Conservation (phyloP, 129 eudicot genomes). For the Chrysanthemum makinoi region DNA sequence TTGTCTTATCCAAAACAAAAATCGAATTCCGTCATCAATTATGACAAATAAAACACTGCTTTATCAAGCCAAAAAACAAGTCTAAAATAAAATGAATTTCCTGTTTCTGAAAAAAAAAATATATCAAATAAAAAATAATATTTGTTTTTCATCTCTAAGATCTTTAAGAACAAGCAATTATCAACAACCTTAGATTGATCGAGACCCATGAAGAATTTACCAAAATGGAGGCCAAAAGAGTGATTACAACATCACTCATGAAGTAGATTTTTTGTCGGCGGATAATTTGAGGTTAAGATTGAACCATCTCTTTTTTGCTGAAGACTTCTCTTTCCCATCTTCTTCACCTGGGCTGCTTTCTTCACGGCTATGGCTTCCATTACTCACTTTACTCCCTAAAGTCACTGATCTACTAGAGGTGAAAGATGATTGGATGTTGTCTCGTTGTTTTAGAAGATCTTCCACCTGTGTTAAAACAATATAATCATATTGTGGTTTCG, state of each 20-base stretch:
- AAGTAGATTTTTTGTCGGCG: constrained; percentile 20
- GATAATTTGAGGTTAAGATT: constrained; percentile 38
- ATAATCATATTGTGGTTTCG: no score
- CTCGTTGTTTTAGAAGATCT: constrained; percentile 72
- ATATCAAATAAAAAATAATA: constrained; percentile 4
- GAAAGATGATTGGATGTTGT: constrained; percentile 63
- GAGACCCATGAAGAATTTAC: constrained; percentile 5
- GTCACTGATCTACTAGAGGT: constrained; percentile 37
- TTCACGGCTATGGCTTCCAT: constrained; percentile 59
- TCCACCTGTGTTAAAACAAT: constrained; percentile 45
- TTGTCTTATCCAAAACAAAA: neutral
- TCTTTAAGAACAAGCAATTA: constrained; percentile 20
- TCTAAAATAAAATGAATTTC: neutral
- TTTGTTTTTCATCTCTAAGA: neutral
- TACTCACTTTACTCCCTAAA: constrained; percentile 35
- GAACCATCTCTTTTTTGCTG: constrained; percentile 39
- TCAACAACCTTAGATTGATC: constrained; percentile 23
- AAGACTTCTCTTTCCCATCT: constrained; percentile 37
- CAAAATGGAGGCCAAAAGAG: constrained; percentile 6
- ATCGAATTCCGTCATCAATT: no score
- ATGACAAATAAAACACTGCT: neutral
- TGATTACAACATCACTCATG: neutral
- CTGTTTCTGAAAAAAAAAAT: neutral
- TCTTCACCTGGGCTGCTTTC: constrained; percentile 64
- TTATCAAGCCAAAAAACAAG: neutral